phyloP scores from a whole-genome alignment of 1,284 basidiomycete species.

The Fomitopsis palustris region DNA sequence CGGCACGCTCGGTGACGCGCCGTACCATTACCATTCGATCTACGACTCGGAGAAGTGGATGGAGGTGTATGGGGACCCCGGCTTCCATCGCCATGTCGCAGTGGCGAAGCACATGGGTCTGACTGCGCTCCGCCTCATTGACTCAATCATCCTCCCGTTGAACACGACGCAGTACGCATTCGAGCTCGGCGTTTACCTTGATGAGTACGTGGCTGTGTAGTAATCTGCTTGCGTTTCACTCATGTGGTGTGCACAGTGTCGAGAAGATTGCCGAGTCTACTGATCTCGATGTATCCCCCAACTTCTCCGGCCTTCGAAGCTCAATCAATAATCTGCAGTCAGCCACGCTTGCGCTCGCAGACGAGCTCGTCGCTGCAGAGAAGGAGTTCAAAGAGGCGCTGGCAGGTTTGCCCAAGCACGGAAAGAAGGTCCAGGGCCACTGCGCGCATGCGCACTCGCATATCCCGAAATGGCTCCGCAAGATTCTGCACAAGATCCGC shows the following conservation, averaged over 20 bases:
- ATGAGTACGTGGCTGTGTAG: slow-evolving; percentile 30
- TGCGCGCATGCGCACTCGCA: slow-evolving; percentile 8
- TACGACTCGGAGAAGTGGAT: slow-evolving; percentile 75
- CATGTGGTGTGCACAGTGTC: slow-evolving; percentile 23
- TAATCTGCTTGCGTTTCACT: background rate
- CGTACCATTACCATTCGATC: slow-evolving; percentile 75
- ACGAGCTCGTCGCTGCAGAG: slow-evolving; percentile 42
- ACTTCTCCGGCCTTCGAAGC: slow-evolving; percentile 34
- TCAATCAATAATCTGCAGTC: slow-evolving; percentile 49
- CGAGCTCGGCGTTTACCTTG: slow-evolving; percentile 46
- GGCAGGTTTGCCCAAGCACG: slow-evolving; percentile 26
- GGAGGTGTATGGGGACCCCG: slow-evolving; percentile 68
- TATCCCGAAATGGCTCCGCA: slow-evolving; percentile 20
- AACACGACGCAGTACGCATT: slow-evolving; percentile 72
- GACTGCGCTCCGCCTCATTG: slow-evolving; percentile 55
- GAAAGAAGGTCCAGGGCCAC: background rate
- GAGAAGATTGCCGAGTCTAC: slow-evolving; percentile 24
- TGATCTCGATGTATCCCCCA: slow-evolving; percentile 7
- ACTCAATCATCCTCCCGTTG: slow-evolving; percentile 58
- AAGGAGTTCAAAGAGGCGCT: slow-evolving; percentile 27
- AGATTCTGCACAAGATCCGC: slow-evolving; percentile 14
- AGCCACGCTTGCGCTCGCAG: slow-evolving; percentile 54
- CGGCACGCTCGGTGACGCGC: slow-evolving; percentile 48
- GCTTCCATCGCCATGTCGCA: slow-evolving; percentile 69
- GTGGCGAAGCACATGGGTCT: slow-evolving; percentile 66